These are phyloP conservation scores for Amylocystis lapponica DNA, from an alignment of 768 basidiomycete species.

Conservation along the genomic window DNA sequence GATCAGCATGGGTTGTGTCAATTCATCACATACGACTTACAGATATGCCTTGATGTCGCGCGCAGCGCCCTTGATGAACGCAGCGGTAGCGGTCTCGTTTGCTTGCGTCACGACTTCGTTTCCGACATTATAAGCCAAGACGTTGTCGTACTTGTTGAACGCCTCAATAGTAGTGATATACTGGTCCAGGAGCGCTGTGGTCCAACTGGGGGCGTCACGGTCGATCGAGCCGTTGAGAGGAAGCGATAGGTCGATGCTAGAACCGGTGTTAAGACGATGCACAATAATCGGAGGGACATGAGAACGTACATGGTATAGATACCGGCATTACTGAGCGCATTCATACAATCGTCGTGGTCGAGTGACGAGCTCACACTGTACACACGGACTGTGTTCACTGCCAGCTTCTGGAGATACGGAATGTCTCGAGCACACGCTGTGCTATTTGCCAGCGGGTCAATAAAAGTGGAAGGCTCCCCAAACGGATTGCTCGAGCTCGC, in stretches of 20 bases:
- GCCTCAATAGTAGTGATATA: slow-evolving; percentile 74
- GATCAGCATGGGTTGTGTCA: not conserved
- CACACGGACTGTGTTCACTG: slow-evolving; percentile 76
- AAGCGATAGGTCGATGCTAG: slow-evolving; percentile 79
- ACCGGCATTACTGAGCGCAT: slow-evolving; percentile 62
- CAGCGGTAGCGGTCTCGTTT: slow-evolving; percentile 54
- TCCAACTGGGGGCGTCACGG: slow-evolving; percentile 68
- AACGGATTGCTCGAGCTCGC: slow-evolving; percentile 53
- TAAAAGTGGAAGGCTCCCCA: slow-evolving; percentile 66
- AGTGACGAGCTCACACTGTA: slow-evolving; percentile 81
- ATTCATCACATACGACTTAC: slow-evolving; percentile 35
- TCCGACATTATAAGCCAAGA: slow-evolving; percentile 85
- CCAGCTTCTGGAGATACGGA: slow-evolving; percentile 67
- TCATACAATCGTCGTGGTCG: slow-evolving; percentile 89
- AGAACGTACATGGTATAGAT: slow-evolving; percentile 82
- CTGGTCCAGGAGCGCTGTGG: slow-evolving; percentile 70
- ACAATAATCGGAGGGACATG: slow-evolving; percentile 3
- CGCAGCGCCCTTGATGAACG: slow-evolving; percentile 88
- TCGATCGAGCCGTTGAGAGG: slow-evolving; percentile 86
- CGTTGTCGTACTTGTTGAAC: slow-evolving; percentile 84
- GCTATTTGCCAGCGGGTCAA: slow-evolving; percentile 70
- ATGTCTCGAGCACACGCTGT: slow-evolving; percentile 73
- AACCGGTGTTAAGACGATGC: slow-evolving; percentile 7
- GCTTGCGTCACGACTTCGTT: slow-evolving; percentile 66
- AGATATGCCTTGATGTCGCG: slow-evolving; percentile 85